Evolutionary conservation across 2,329 filamentous ascomycete species (phyloP).

Genomic region (Sarocladium oryzae): DNA sequence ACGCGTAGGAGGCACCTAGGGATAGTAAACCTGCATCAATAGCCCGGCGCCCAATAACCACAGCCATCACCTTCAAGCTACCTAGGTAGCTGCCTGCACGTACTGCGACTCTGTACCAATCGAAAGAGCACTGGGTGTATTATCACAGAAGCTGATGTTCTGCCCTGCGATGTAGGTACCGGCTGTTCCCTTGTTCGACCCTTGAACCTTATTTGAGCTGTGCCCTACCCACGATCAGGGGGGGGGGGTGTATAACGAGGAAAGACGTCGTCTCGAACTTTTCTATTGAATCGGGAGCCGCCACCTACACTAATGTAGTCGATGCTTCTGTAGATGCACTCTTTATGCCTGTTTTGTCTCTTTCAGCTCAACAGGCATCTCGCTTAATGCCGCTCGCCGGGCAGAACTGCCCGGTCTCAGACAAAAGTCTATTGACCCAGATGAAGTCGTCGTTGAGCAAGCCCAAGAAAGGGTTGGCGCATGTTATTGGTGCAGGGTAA

Average conservation of each 20-base stretch:
- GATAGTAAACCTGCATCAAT: too few relatives aligned
- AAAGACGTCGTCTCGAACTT: not conserved
- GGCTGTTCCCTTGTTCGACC: not conserved
- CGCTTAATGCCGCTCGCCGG: not conserved
- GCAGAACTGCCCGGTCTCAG: not conserved
- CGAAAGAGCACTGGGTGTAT: too few relatives aligned
- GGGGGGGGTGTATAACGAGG: not conserved
- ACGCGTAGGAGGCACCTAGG: too few relatives aligned
- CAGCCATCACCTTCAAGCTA: too few relatives aligned
- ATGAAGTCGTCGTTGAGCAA: too few relatives aligned
- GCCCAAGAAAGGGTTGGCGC: too few relatives aligned
- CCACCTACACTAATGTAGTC: not conserved
- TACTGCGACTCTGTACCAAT: too few relatives aligned
- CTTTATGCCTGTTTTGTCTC: not conserved
- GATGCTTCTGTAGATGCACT: not conserved
- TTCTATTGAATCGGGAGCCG: not conserved
- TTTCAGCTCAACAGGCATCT: constrained; percentile 1
- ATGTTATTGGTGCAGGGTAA: too few relatives aligned
- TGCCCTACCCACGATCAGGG: not conserved
- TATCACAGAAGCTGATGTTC: not conserved
- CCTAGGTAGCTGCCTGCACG: too few relatives aligned
- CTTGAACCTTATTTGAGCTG: constrained; percentile 4
- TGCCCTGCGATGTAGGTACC: too few relatives aligned
- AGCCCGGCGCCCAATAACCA: too few relatives aligned
- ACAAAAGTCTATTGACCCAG: too few relatives aligned